These are phyloP conservation scores for Pholiota conissans DNA, from an alignment of 768 basidiomycete species.

Conservation along the genomic window DNA sequence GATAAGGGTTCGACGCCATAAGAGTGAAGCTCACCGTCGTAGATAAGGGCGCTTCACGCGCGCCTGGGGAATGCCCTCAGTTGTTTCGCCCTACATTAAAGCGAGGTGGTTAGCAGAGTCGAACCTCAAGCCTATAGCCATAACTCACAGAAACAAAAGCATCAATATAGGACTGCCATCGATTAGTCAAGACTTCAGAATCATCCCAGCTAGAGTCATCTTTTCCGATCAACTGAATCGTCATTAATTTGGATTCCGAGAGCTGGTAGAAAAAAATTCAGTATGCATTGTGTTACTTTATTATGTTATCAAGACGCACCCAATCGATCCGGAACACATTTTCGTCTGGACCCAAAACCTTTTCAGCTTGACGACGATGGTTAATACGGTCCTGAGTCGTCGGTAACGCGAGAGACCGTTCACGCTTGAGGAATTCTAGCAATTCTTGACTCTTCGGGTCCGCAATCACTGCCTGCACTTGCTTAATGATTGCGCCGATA, in stretches of 20 bases:
- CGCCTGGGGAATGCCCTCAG: conserved; percentile 48
- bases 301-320: conserved; percentile 42
- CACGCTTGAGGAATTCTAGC: conserved; percentile 68
- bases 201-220: conserved; percentile 77
- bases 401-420: conserved; percentile 55
- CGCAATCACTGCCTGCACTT: conserved; percentile 68
- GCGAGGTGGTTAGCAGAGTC: too few species aligned
- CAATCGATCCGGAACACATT: conserved; percentile 81
- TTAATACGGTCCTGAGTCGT: conserved; percentile 75
- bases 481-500: conserved; percentile 85
- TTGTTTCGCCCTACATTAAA: conserved; percentile 62
- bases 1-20: neutral
- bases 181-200: conserved; percentile 69
- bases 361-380: conserved; percentile 65
- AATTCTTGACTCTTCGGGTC: conserved; percentile 74
- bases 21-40: conserved; percentile 46
- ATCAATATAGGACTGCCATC: conserved; percentile 82
- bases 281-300: neutral
- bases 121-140: neutral
- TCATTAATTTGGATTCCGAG: conserved; percentile 63
- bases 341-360: conserved; percentile 72
- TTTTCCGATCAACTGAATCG: conserved; percentile 76
- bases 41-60: conserved; percentile 64
- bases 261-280: conserved; percentile 41
- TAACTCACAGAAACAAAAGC: conserved; percentile 65